Base-by-base conservation (phyloP, 768 basidiomycete genomes). In the Tremella mesenterica region DNA sequence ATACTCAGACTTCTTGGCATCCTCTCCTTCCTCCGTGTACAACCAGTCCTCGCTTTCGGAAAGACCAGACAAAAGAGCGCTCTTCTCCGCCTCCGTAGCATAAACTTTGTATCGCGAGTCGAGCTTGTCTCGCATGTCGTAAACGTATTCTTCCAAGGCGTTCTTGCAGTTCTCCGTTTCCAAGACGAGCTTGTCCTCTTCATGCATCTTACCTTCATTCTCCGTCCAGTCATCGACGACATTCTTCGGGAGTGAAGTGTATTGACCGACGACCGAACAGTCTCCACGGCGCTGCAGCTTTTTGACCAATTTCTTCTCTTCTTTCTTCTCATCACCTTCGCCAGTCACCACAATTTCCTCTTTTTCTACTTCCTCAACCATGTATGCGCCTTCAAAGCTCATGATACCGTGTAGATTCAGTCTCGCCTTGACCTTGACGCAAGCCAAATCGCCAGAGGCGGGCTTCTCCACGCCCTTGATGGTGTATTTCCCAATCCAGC, bases 121-220 rank as follows among this genome's bases (percentile, higher is more conserved):
- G 56, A 99, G 81, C 77, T 95, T 93, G 74, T 81, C 78, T 33
- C 91, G 86, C 67, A 80, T 90, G 74, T 97, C 93, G 76, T 96
- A 96, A 53, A 97, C 86, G 77, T 93, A 96, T 76, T 97, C 95
- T 77, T 99, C 93, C 13, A 99, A 83, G 3, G 92, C 91, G 71
- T 99, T 99, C 78, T 96, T 99, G 74, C 88, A 84, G 75, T 97
- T 88, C 89, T 96, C 93, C 53, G 95, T 99, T 72, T 99, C 95
- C 78, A 83, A 81, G 48, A 99, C 93, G 57, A 97, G 85, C 79
- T 93, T 96, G 77, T 99, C 95, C 52, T 81, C 77, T 26, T 86
- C 80, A 72, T 85, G 81, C 89, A 99, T 88, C 76, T 85, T 77
- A 16, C 83, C 83, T 77, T 97, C 95, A 61, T 80, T 79, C 77